phyloP scores from a whole-genome alignment of 805 yeast species.

The Candida germanica region DNA sequence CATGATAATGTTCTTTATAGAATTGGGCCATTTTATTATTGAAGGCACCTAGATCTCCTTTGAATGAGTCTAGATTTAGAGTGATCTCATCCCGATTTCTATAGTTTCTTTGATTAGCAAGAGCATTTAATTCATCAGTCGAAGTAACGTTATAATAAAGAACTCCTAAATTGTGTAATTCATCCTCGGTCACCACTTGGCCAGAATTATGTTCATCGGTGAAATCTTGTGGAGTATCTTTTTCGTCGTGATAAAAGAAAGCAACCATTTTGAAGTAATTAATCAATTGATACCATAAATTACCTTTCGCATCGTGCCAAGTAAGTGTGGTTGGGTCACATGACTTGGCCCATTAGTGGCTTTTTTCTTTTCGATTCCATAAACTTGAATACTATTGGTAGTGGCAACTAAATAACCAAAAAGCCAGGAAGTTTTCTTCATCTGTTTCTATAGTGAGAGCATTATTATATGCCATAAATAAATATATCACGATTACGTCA shows the following conservation, averaged over 20 bases:
- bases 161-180: slow-evolving; percentile 64
- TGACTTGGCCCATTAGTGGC: too few species aligned
- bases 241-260: slow-evolving; percentile 62
- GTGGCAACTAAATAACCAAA: too few species aligned
- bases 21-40: slow-evolving; percentile 65
- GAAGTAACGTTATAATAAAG: slow-evolving; percentile 52
- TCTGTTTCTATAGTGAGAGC: too few species aligned
- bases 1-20: slow-evolving; percentile 86
- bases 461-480: too few species aligned
- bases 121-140: slow-evolving; percentile 53
- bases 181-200: slow-evolving; percentile 43
- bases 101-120: slow-evolving; percentile 72
- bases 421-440: too few species aligned
- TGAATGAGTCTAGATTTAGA: slow-evolving; percentile 58
- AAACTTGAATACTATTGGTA: too few species aligned
- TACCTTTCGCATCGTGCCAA: too few species aligned
- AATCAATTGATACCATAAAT: neutral
- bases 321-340: too few species aligned
- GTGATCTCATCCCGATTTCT: slow-evolving; percentile 74
- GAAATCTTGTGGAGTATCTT: slow-evolving; percentile 51
- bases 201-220: slow-evolving; percentile 77
- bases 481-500: too few species aligned
- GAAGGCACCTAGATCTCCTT: slow-evolving; percentile 53
- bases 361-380: too few species aligned
- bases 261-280: slow-evolving; percentile 10